A percentile compares a stretch with the other conserved stretches of the same genome.
Evolutionary conservation across 179 eudicot genomes (phyloP).

Genomic region (Silene coronaria): DNA sequence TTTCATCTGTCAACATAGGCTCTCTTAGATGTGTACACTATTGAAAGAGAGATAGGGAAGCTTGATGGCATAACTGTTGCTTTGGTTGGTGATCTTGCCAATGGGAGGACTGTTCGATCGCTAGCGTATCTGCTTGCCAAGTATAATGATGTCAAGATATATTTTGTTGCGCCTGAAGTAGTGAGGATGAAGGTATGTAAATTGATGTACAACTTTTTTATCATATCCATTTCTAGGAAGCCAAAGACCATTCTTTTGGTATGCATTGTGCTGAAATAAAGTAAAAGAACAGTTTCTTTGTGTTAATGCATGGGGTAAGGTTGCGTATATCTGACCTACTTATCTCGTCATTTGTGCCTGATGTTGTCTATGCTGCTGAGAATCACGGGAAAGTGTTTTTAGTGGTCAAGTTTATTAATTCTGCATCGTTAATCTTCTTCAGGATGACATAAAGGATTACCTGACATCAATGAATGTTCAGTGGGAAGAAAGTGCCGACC

Average conservation of each 20-base stretch:
- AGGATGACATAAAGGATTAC: conserved; percentile 93
- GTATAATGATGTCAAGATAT: conserved; percentile 81
- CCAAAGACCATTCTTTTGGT: neutral
- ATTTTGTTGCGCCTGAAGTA: conserved; percentile 86
- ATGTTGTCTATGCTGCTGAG: no score
- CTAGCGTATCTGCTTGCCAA: conserved; percentile 88
- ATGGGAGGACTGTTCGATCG: conserved; percentile 93
- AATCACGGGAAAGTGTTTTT: no score
- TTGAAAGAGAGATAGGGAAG: conserved; percentile 85
- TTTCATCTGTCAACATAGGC: conserved; percentile 42
- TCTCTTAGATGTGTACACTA: conserved; percentile 85
- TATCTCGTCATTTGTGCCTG: no score
- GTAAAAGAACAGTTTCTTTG: no score
- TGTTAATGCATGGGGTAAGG: no score
- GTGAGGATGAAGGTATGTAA: conserved; percentile 75
- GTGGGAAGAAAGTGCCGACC: conserved; percentile 90
- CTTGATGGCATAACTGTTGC: conserved; percentile 87
- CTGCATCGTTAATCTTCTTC: conserved; percentile 21
- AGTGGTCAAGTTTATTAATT: neutral
- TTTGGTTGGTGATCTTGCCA: conserved; percentile 95
- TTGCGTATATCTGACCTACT: no score
- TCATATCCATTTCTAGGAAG: neutral
- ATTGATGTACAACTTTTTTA: neutral
- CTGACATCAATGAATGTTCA: conserved; percentile 57
- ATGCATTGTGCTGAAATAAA: neutral